Base-by-base conservation (phyloP, 306 rosid genomes). In the Mimosa pudica region DNA sequence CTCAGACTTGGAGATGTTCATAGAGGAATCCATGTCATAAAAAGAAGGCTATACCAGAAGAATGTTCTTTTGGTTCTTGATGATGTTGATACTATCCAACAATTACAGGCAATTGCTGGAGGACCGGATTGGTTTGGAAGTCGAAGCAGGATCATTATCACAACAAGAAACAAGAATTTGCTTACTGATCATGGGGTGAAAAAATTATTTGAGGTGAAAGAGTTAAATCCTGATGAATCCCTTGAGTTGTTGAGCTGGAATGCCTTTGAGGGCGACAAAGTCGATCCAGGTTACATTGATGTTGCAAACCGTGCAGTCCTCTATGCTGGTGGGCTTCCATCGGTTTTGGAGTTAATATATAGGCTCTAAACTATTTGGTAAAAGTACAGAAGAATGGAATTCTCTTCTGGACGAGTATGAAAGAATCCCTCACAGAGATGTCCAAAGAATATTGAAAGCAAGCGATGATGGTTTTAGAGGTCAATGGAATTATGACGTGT, bases 41-140 rank as follows among this genome's bases (percentile, higher is more conserved):
- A 63, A 38, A n/a, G 69, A 0, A 80, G 79, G 54, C 79, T 84
- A 24, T 5, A 4, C 0, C 16, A 1, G 0, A 80, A 63, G 60
- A 84, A 77, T 51, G 35, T 77, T 65, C 77, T 84, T 24, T 38
- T 84, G 57, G 18, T 80, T 55, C 70, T 84, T 32, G 84, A 84
- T 24, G 77, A 84, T 32, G 68, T 84, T 8, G 64, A 80, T 13
- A 32, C 72, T 4, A 1, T 52, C 0, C 17, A 71, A 3, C 84
- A 84, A 3, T 45, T 84, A 61, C 49, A 17, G 2, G 51, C 18
- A 3, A 32, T 71, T 6, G 79, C 33, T 17, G 82, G 84, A 52
- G 12, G 54, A 0, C 7, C 0, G 7, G 49, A 75, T 58, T 80
- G 84, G 87, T 77, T 84, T 66, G 77, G 79, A 18, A 2, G 10